phyloP scores from a whole-genome alignment of 345 rosid species.

The Iberis pinnata region DNA sequence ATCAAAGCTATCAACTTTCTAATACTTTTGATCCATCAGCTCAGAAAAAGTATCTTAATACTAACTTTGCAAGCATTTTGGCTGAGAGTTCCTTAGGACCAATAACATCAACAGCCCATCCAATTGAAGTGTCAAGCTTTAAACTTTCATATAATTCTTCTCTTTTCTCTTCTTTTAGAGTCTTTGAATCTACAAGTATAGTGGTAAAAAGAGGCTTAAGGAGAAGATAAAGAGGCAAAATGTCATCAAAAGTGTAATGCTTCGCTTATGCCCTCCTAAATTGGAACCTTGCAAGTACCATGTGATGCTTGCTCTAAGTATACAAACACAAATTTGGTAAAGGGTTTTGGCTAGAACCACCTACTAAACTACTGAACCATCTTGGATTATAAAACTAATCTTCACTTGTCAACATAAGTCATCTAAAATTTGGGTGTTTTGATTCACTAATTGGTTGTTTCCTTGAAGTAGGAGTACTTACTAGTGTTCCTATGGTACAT shows the following conservation, averaged over 20 bases:
- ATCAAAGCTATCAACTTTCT: background rate
- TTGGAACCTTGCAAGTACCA: background rate
- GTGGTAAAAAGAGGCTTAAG: background rate
- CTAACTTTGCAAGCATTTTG: constrained; percentile 82
- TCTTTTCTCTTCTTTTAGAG: constrained; percentile 88
- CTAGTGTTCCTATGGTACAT: background rate
- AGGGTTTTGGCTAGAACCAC: background rate
- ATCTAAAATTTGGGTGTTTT: background rate
- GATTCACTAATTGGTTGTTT: background rate
- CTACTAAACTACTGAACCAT: background rate
- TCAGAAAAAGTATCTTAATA: background rate
- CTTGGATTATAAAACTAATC: no score
- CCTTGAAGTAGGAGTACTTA: background rate
- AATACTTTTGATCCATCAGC: background rate
- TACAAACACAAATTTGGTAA: no score
- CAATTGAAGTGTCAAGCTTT: constrained; percentile 65
- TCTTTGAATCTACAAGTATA: constrained; percentile 65
- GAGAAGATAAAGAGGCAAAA: background rate
- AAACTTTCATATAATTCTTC: constrained; percentile 70
- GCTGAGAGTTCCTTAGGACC: constrained; percentile 90
- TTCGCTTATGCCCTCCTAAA: constrained; percentile 9
- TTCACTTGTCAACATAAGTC: background rate
- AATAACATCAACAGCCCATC: constrained; percentile 95
- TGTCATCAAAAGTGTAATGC: background rate
- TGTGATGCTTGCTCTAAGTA: background rate